A percentile compares a stretch with the other conserved stretches of the same genome.
These are phyloP conservation scores for Gossypium schwendimanii DNA, from an alignment of 441 rosid genomes.

Conservation along the genomic window DNA sequence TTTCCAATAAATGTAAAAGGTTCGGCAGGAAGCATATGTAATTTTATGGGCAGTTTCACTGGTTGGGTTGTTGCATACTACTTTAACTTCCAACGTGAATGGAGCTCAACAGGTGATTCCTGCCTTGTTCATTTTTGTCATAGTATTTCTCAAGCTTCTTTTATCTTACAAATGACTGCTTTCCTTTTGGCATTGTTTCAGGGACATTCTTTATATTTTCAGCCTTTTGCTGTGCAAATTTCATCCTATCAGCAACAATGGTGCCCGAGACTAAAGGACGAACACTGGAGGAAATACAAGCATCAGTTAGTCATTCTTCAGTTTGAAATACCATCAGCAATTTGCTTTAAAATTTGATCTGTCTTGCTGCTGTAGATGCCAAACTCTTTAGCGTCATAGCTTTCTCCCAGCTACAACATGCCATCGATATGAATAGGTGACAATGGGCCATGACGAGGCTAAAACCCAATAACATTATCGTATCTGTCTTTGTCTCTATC, in stretches of 20 bases:
- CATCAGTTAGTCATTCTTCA: conserved; percentile 22
- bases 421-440: neutral
- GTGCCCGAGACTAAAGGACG: conserved; percentile 75
- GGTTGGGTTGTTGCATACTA: conserved; percentile 12
- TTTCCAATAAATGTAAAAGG: conserved; percentile 22
- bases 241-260: conserved; percentile 37
- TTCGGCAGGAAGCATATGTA: no score
- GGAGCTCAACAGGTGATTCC: neutral
- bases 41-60: no score
- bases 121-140: neutral
- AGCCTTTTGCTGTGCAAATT: conserved; percentile 23
- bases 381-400: neutral
- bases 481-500: no score
- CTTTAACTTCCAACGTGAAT: conserved; percentile 18
- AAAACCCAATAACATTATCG: neutral
- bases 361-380: neutral
- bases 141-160: neutral
- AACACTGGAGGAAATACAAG: conserved; percentile 63
- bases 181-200: conserved; percentile 13
- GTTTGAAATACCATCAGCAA: neutral
- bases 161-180: neutral
- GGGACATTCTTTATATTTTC: conserved; percentile 49
- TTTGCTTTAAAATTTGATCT: neutral
- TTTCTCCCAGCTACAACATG: no score
- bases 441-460: neutral